phyloP scores from a whole-genome alignment of 164 flowering plant species.

The Macadamia integrifolia region DNA sequence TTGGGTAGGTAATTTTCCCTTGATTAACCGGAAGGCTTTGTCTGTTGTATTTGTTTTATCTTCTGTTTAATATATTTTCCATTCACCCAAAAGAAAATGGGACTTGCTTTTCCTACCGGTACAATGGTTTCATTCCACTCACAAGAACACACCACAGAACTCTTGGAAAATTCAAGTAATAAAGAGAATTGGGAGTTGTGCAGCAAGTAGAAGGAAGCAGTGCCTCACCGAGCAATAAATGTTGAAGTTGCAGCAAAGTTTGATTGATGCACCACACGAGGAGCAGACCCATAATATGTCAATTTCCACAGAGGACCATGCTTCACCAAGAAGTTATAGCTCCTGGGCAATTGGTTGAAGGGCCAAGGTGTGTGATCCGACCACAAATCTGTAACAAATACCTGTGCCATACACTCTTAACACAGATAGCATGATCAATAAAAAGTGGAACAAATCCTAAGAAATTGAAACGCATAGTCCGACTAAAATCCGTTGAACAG shows the following conservation, averaged over 20 bases:
- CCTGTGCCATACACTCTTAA: conserved; percentile 60
- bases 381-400: conserved; percentile 94
- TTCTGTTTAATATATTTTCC: too few species aligned
- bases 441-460: not conserved
- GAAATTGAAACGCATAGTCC: not conserved
- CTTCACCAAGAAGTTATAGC: conserved; percentile 92
- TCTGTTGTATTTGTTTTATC: too few species aligned
- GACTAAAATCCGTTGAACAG: conserved; percentile 18
- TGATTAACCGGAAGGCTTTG: too few species aligned
- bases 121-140: not conserved
- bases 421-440: conserved; percentile 27
- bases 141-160: not conserved
- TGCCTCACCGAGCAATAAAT: conserved; percentile 77
- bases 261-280: conserved; percentile 79
- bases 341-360: conserved; percentile 90
- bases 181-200: not conserved
- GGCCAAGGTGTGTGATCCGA: conserved; percentile 99
- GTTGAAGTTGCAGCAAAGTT: conserved; percentile 95
- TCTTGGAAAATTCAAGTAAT: not conserved
- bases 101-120: not conserved
- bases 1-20: too few species aligned
- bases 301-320: conserved; percentile 89
- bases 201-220: not conserved
- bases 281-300: conserved; percentile 86
- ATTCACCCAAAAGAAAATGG: not conserved